Evolutionary conservation across 1,139 yeast genomes (phyloP).

Genomic region (Blastobotrys illinoisensis): DNA sequence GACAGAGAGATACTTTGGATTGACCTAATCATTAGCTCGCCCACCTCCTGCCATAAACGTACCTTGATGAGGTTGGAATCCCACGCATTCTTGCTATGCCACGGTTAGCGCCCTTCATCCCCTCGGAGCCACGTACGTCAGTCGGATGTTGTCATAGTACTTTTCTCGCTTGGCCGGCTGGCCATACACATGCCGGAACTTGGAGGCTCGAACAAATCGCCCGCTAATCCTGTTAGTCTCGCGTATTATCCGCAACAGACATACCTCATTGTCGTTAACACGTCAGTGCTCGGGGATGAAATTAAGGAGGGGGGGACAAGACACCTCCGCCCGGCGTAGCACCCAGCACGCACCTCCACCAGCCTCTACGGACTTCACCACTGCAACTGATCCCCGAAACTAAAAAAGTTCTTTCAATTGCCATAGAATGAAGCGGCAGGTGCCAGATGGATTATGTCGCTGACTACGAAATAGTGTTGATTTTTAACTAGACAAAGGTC

Average conservation of each 20-base stretch:
- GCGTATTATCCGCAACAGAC: background rate
- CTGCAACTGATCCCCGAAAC: too few relatives aligned
- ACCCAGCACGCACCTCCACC: background rate
- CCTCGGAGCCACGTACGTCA: slow-evolving; percentile 27
- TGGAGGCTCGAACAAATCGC: slow-evolving; percentile 91
- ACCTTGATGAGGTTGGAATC: slow-evolving; percentile 80
- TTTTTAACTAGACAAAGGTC: too few relatives aligned
- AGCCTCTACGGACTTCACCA: too few relatives aligned
- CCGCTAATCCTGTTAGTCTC: slow-evolving; percentile 47
- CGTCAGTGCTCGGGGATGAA: slow-evolving; percentile 1
- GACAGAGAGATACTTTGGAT: slow-evolving; percentile 78
- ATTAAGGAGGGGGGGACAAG: background rate
- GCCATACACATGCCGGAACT: slow-evolving; percentile 93
- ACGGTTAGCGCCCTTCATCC: background rate
- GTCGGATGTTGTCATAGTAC: slow-evolving; percentile 73
- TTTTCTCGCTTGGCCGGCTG: slow-evolving; percentile 84
- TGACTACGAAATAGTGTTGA: too few relatives aligned
- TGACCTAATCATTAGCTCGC: slow-evolving; percentile 36
- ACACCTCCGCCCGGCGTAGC: background rate
- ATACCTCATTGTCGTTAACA: slow-evolving; percentile 7
- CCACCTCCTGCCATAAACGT: slow-evolving; percentile 11
- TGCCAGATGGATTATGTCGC: too few relatives aligned
- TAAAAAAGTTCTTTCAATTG: too few relatives aligned
- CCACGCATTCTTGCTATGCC: slow-evolving; percentile 85
- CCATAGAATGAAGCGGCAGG: too few relatives aligned